Evolutionary conservation across 2,329 filamentous ascomycete species (phyloP).

Genomic region (Botryosphaeria agaves): DNA sequence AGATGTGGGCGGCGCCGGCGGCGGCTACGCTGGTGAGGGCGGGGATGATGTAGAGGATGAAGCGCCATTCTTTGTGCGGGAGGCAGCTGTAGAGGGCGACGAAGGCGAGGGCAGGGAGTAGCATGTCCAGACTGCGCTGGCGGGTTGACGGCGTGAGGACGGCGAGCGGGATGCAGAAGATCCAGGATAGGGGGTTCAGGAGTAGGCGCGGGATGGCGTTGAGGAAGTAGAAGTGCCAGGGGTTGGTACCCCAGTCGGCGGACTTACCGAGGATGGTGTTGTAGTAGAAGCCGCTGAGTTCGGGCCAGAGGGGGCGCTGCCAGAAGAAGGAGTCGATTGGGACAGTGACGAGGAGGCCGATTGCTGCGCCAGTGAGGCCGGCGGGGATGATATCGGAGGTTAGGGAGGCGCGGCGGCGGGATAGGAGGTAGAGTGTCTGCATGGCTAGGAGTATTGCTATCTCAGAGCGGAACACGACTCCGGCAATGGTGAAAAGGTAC

Average conservation of each 20-base stretch:
- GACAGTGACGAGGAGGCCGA: conserved; percentile 53
- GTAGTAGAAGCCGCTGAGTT: conserved; percentile 76
- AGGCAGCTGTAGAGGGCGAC: conserved; percentile 69
- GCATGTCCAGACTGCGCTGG: conserved; percentile 28
- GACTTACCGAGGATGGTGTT: conserved; percentile 76
- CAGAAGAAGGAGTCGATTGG: conserved; percentile 85
- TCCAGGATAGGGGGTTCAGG: conserved; percentile 54
- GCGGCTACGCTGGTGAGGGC: conserved; percentile 63
- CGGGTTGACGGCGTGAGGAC: conserved; percentile 29
- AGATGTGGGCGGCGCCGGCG: conserved; percentile 51
- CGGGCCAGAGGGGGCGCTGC: conserved; percentile 74
- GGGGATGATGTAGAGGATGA: conserved; percentile 79
- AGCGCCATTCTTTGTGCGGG: conserved; percentile 91
- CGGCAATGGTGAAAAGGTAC: conserved; percentile 60
- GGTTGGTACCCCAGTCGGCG: conserved; percentile 72
- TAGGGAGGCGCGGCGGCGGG: conserved; percentile 35
- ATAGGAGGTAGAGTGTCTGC: conserved; percentile 47
- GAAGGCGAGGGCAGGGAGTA: conserved; percentile 54
- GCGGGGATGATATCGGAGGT: conserved; percentile 43
- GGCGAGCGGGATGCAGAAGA: conserved; percentile 32
- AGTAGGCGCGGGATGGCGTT: conserved; percentile 69
- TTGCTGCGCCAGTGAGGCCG: conserved; percentile 44
- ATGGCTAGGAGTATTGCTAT: conserved; percentile 63
- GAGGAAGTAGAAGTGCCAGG: conserved; percentile 73
- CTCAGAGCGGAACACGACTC: conserved; percentile 78